Percentiles rank a stretch among this genome's conserved stretches.
Conservation (phyloP, 2,329 filamentous ascomycete genomes). For the Aspergillus ochraceoroseus region DNA sequence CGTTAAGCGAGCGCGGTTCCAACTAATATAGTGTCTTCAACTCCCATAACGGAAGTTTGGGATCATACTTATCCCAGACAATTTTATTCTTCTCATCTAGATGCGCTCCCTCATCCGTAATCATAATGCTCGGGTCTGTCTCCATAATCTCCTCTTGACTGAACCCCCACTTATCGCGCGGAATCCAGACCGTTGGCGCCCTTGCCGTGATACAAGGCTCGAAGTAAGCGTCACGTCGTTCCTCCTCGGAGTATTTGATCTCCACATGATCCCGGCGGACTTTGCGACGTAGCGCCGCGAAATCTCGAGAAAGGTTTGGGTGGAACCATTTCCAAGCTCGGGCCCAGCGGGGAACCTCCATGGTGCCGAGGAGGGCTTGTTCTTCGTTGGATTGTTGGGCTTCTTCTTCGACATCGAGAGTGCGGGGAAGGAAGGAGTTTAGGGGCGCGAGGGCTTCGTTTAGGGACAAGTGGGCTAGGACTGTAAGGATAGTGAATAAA, state of each 20-base stretch:
- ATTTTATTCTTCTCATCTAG: constrained; percentile 66
- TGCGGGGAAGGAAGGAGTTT: constrained; percentile 66
- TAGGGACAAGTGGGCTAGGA: constrained; percentile 63
- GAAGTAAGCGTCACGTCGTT: constrained; percentile 64
- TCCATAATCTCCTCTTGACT: constrained; percentile 71
- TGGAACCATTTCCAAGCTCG: constrained; percentile 51
- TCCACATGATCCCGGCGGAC: constrained; percentile 56
- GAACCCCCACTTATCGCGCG: constrained; percentile 67
- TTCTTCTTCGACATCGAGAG: constrained; percentile 55
- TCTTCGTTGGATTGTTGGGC: constrained; percentile 38
- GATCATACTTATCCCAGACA: constrained; percentile 55
- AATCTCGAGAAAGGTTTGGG: constrained; percentile 71
- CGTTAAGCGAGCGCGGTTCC: background rate
- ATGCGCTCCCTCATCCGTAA: constrained; percentile 70
- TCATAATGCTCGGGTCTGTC: constrained; percentile 64
- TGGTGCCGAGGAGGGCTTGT: constrained; percentile 1
- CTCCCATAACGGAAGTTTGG: constrained; percentile 53
- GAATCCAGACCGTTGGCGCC: constrained; percentile 73
- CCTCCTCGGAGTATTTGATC: constrained; percentile 58
- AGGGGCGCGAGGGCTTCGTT: constrained; percentile 44
- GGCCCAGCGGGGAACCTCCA: constrained; percentile 13
- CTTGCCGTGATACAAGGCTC: constrained; percentile 63
- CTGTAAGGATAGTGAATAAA: constrained; percentile 66
- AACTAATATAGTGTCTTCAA: constrained; percentile 49
- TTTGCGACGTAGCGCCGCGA: constrained; percentile 63